Conservation (phyloP, 1,284 basidiomycete genomes). For the Melampsora americana region DNA sequence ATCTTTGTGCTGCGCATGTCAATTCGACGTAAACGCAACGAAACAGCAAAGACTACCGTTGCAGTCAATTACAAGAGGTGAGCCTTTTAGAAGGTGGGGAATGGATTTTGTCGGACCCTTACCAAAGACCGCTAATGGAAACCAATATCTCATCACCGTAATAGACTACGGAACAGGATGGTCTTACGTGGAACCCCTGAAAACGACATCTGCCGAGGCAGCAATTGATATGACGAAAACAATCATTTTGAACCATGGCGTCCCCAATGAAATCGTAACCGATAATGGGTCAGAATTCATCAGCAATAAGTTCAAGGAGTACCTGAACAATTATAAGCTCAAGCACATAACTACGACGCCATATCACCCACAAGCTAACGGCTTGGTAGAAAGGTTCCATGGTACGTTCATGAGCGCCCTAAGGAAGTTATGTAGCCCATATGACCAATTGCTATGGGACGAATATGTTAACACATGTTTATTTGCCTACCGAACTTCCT, state of each 20-base stretch:
- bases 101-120: slow-evolving; percentile 24
- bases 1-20: background rate
- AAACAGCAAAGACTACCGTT: background rate
- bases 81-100: too few species aligned
- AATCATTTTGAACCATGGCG: slow-evolving; percentile 14
- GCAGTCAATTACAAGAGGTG: slow-evolving; percentile 1
- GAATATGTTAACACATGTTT: too few species aligned
- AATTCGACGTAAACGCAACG: background rate
- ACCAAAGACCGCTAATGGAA: background rate
- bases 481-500: slow-evolving; percentile 12
- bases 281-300: slow-evolving; percentile 19
- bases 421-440: background rate
- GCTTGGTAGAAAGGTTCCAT: slow-evolving; percentile 20
- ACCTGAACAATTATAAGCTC: background rate
- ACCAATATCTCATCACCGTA: slow-evolving; percentile 15
- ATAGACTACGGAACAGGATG: slow-evolving; percentile 33
- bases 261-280: slow-evolving; percentile 11
- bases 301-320: background rate
- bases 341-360: slow-evolving; percentile 6
- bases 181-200: slow-evolving; percentile 2
- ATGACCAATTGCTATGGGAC: slow-evolving; percentile 21
- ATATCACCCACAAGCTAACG: slow-evolving; percentile 34
- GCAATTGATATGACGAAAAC: background rate
- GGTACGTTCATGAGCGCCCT: background rate
- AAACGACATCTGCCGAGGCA: background rate